Evolutionary conservation across 2,329 filamentous ascomycete species (phyloP), one percentile per base, ranked within the genome.

Genomic region (Rutstroemia sp.): DNA sequence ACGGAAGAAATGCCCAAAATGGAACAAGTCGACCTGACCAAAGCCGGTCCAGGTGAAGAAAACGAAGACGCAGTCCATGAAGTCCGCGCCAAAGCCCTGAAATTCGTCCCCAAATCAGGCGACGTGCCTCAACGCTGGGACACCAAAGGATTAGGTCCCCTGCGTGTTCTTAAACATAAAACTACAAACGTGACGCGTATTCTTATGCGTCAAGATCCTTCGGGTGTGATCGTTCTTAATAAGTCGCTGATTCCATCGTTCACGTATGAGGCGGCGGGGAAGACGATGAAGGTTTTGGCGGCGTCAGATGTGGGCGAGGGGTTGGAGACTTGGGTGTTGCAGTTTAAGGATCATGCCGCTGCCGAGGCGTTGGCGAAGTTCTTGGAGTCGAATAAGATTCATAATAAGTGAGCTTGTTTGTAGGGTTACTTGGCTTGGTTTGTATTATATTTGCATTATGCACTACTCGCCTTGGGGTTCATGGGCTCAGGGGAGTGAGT

Each of bases 161-260:
- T 92, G 52, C 84, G 87, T 41, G 69, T 95, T 14, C 75, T 95
- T 59, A 86, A 87, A 71, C 80, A 92, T 73, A 87, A 88, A 69
- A 77, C 78, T 16, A 88, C 83, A 0, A 82, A 80, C 19, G 77
- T 79, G 27, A 79, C 84, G 4, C 82, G 89, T 42, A 73, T 94
- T 47, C 73, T 95, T 19, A 73, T 92, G 60, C 83, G 89, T 50
- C 82, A 82, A n/a, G 87, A 91, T 61, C 88, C 88, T 0, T 80
- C 84, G 60, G 89, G 89, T 16, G 81, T 86, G 41, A 76, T 92
- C 48, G 79, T 87, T 3, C 73, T 95, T 65, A 95, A 95, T 72
- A 81, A 85, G 63, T 71, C 76, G 19, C 70, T 92, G 49, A 71
- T 89, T 37, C 73, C 81, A 2, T 74, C 78, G n/a, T 72, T 84